Evolutionary conservation across 306 rosid species (phyloP).

Genomic region (Malus orientalis): DNA sequence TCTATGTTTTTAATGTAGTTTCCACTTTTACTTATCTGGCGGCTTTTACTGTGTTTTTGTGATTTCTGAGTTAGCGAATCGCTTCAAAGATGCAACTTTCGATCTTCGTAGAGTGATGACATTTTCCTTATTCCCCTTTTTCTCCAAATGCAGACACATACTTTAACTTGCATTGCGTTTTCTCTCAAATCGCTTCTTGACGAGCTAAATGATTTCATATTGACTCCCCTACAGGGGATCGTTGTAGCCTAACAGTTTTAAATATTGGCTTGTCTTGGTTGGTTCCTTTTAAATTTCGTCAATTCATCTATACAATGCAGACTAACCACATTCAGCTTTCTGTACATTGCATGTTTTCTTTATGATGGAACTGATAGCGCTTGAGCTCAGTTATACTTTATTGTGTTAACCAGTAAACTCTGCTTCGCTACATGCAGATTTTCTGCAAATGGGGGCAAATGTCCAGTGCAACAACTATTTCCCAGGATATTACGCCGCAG

Average conservation of each 20-base stretch:
- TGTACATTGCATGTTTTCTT: conserved; percentile 11
- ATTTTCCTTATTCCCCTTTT: not conserved
- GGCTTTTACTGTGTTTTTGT: not conserved
- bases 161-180: not conserved
- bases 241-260: not conserved
- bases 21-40: conserved; percentile 1
- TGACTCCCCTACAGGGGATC: not conserved
- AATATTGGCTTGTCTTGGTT: not conserved
- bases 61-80: not conserved
- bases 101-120: not conserved
- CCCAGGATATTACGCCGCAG: conserved; percentile 20
- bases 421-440: conserved; percentile 27
- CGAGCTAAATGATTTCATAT: not conserved
- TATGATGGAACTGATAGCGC: conserved; percentile 13
- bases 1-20: conserved; percentile 4
- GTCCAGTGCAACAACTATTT: conserved; percentile 30
- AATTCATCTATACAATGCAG: not conserved
- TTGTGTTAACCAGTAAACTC: conserved; percentile 11
- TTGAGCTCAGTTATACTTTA: not conserved
- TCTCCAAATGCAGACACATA: not conserved
- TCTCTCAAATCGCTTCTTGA: not conserved
- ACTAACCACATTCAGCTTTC: not conserved
- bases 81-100: not conserved
- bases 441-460: conserved; percentile 38
- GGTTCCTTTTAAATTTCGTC: not conserved